Evolutionary conservation across 2,329 filamentous ascomycete species (phyloP), one percentile per base, ranked within the genome.

Genomic region (Ceratocystis cacaofunesta): DNA sequence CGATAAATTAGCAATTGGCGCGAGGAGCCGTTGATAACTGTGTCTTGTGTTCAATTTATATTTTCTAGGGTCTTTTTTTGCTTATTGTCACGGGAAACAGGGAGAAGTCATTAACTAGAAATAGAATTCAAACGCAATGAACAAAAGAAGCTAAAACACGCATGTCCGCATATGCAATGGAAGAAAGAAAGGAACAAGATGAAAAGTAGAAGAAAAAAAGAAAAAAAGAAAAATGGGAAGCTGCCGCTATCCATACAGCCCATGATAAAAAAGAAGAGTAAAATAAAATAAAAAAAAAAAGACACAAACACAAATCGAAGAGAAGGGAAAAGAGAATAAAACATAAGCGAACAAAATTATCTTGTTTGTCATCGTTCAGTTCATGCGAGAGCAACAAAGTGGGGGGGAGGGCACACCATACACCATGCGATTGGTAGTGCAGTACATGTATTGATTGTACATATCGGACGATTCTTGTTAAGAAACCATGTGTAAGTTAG

Each of bases 401-500:
- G 22, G 22, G 22, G 22, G 19, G 32, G 28, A 62, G 48, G 19
- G 46, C 41, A 62, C 36, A 30, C 36, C 36, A 41, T 43, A 62
- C 36, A 46, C 36, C 36, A 41, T 43, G 32, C 43, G 17, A 50
- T 30, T 46, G 43, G 61, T 12, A 41, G 36, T 22, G 61, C 25
- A 36, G 46, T 62, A 48, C 46, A 62, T 62, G 61, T 50, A 62
- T 50, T 62, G 61, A 48, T 50, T 46, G 43, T 62, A 46, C 61
- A 62, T 32, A 48, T 62, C 61, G 32, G 41, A 62, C 30, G 41
- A n/a, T 30, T 58, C 46, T 22, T 58, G 25, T 19, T 15, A 58
- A 36, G 28, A 58, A 32, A n/a, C 7, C 25, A 58, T 7, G 55
- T 58, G 28, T 30, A 58, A 30, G 36, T 41, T 41, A 12, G 36